These are phyloP conservation scores for Trypanosoma rangeli DNA, from an alignment of 208 protist genomes.

Conservation along the genomic window DNA sequence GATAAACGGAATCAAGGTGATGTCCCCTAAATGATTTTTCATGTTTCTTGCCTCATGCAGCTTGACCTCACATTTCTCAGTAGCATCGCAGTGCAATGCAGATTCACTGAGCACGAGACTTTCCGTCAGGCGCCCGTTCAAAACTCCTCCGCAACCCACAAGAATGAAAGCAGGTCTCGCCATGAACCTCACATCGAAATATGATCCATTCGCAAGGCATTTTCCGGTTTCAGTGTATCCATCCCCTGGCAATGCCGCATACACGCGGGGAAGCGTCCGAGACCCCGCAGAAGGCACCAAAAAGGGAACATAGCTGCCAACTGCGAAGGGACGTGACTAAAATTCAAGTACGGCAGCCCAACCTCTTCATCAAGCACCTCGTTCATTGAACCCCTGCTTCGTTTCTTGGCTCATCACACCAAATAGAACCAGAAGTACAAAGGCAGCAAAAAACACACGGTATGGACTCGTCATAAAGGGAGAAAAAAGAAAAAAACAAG, in stretches of 20 bases:
- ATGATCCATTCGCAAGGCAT: not conserved
- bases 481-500: not conserved
- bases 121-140: not conserved
- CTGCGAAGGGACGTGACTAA: not conserved
- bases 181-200: not conserved
- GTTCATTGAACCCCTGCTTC: not conserved
- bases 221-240: slow-evolving; percentile 1
- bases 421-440: not conserved
- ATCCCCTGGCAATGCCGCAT: slow-evolving; percentile 5
- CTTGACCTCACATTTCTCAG: not conserved
- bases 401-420: too few species aligned
- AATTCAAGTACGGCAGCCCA: slow-evolving; percentile 8
- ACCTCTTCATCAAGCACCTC: slow-evolving; percentile 4
- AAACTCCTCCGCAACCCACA: slow-evolving; percentile 21
- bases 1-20: slow-evolving; percentile 5
- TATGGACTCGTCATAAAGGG: not conserved
- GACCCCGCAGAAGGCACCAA: not conserved
- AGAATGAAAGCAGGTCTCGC: slow-evolving; percentile 3
- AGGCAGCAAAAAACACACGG: not conserved
- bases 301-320: slow-evolving; percentile 2
- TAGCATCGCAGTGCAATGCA: not conserved
- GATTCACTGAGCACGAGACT: not conserved
- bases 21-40: not conserved
- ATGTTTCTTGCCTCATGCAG: not conserved
- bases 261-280: slow-evolving; percentile 3